Evolutionary conservation across 768 basidiomycete genomes (phyloP).

Genomic region (Boletus reticulatus): DNA sequence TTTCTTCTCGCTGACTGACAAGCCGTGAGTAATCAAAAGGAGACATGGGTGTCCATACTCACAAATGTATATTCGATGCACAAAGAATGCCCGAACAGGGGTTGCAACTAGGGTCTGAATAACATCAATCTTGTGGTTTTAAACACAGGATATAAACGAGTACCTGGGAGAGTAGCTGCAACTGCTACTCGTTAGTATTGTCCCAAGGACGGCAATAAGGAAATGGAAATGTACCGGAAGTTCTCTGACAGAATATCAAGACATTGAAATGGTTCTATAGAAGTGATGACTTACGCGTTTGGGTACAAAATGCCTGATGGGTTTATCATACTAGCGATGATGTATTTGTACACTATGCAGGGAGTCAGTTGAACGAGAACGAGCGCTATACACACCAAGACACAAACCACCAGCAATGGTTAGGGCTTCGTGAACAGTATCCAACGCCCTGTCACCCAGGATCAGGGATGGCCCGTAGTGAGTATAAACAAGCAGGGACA

Average conservation of each 20-base stretch:
- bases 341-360: conserved; percentile 1
- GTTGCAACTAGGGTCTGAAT: not conserved
- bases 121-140: not conserved
- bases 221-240: conserved; percentile 1
- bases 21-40: not conserved
- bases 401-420: conserved; percentile 8
- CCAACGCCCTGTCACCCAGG: not conserved
- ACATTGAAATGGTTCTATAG: not conserved
- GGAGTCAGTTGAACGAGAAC: not conserved
- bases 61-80: conserved; percentile 1
- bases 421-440: conserved; percentile 14
- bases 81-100: not conserved
- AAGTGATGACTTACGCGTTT: not conserved
- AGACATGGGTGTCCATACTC: not conserved
- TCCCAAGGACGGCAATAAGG: not conserved
- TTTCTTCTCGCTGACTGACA: not conserved
- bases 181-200: not conserved
- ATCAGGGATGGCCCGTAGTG: not conserved
- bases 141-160: not conserved
- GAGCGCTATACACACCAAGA: not conserved
- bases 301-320: not conserved
- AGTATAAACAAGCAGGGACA: no score
- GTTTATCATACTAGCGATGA: not conserved
- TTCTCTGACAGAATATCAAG: not conserved
- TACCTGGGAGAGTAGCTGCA: not conserved